A percentile compares a stretch with the other conserved stretches of the same genome.
These are phyloP conservation scores for Meyerozyma elateridarum DNA, from an alignment of 1,139 yeast species.

Conservation along the genomic window DNA sequence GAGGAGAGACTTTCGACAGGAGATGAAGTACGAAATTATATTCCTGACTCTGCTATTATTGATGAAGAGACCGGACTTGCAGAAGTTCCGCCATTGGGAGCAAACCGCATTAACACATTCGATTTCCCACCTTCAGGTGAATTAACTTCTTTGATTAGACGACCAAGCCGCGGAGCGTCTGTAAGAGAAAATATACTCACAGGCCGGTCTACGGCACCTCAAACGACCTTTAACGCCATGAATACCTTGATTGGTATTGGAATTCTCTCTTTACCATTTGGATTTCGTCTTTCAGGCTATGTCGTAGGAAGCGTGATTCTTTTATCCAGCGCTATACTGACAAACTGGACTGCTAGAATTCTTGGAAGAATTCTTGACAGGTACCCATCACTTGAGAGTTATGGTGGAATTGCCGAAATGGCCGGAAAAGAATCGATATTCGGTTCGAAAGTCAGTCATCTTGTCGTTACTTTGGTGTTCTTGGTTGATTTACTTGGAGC, in stretches of 20 bases:
- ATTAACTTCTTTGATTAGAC: neutral
- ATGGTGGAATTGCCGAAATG: conserved; percentile 43
- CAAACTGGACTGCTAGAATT: conserved; percentile 64
- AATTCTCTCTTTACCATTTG: conserved; percentile 77
- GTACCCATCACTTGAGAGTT: conserved; percentile 33
- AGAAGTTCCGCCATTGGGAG: neutral
- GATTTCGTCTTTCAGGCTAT: conserved; percentile 79
- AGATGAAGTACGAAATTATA: no score
- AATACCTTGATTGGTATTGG: conserved; percentile 87
- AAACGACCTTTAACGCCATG: conserved; percentile 82
- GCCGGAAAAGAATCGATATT: conserved; percentile 12
- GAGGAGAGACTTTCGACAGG: neutral
- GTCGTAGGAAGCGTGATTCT: conserved; percentile 55
- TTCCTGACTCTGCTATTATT: neutral
- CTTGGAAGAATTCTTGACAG: conserved; percentile 30
- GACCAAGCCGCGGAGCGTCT: neutral
- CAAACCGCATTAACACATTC: conserved; percentile 1
- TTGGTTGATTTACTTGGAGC: conserved; percentile 77
- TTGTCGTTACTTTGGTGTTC: conserved; percentile 66
- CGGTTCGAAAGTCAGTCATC: conserved; percentile 44
- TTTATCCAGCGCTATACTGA: conserved; percentile 52
- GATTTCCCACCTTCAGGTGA: conserved; percentile 2
- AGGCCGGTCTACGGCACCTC: conserved; percentile 62
- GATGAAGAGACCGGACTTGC: neutral
- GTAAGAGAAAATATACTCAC: conserved; percentile 7